phyloP scores from a whole-genome alignment of 768 basidiomycete genomes.

The Suillus bovinus region DNA sequence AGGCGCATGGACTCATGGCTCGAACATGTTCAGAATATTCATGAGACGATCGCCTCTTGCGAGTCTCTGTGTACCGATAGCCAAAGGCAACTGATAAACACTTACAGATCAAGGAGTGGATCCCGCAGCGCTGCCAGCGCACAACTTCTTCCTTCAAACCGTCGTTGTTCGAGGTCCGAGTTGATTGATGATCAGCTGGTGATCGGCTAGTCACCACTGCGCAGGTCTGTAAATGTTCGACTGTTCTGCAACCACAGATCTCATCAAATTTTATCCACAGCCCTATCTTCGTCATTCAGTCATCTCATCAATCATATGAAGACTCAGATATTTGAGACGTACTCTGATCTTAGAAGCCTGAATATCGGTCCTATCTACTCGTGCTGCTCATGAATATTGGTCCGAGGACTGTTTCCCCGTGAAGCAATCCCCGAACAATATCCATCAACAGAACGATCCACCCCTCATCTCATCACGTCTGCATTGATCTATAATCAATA shows the following conservation, averaged over 20 bases:
- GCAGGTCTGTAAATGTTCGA: background rate
- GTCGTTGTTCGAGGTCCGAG: background rate
- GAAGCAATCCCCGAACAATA: slow-evolving; percentile 1
- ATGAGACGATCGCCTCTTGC: background rate
- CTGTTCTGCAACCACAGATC: background rate
- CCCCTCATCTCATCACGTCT: background rate
- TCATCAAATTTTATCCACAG: background rate
- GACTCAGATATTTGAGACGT: no score
- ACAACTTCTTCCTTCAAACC: background rate
- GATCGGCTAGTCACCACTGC: background rate
- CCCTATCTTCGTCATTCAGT: background rate
- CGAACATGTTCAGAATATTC: background rate
- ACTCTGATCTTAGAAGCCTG: background rate
- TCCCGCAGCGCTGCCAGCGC: no score
- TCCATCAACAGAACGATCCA: background rate
- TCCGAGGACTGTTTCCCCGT: background rate
- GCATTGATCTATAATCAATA: background rate
- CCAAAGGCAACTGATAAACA: background rate
- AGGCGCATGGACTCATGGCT: background rate
- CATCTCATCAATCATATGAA: background rate
- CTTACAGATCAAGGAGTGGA: no score
- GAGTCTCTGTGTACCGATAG: background rate
- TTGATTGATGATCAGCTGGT: background rate
- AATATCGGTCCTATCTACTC: background rate
- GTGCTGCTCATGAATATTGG: background rate